phyloP scores from a whole-genome alignment of 139 green algal genomes.

The Mesotaenium endlicherianum region DNA sequence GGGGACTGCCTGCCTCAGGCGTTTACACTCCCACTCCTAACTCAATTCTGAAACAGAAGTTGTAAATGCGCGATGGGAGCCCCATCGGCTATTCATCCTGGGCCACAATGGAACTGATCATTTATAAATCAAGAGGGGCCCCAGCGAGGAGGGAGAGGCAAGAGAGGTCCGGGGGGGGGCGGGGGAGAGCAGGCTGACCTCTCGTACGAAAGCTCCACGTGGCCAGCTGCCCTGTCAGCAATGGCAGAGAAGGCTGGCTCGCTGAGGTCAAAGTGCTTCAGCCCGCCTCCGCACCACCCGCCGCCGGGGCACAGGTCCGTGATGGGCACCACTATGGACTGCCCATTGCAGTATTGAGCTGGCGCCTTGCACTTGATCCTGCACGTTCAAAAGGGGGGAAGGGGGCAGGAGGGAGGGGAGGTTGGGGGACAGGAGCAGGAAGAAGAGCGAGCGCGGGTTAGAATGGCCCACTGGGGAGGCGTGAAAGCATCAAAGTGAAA shows the following conservation, averaged over 20 bases:
- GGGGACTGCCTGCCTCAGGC: neutral
- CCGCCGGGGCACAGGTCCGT: constrained; percentile 29
- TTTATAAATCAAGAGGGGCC: neutral
- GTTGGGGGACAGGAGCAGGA: neutral
- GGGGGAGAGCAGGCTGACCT: neutral
- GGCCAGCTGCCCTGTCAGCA: neutral
- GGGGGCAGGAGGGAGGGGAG: neutral
- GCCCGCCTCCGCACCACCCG: constrained; percentile 13
- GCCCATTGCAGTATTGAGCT: constrained; percentile 2
- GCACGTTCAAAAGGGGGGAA: neutral
- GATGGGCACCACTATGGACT: constrained; percentile 7
- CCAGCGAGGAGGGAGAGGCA: neutral
- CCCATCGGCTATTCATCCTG: neutral
- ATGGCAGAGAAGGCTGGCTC: constrained; percentile 7
- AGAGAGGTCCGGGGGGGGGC: neutral
- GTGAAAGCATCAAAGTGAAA: neutral
- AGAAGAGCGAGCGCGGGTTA: neutral
- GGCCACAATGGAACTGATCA: neutral
- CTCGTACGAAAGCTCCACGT: neutral
- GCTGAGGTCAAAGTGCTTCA: constrained; percentile 27
- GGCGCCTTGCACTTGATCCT: constrained; percentile 2
- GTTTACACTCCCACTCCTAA: neutral
- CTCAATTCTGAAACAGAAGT: too few species aligned
- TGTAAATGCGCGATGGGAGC: too few species aligned
- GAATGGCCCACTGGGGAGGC: too few species aligned